phyloP scores from a whole-genome alignment of 176 grass and related monocot species.

The Saccharum spontaneum region DNA sequence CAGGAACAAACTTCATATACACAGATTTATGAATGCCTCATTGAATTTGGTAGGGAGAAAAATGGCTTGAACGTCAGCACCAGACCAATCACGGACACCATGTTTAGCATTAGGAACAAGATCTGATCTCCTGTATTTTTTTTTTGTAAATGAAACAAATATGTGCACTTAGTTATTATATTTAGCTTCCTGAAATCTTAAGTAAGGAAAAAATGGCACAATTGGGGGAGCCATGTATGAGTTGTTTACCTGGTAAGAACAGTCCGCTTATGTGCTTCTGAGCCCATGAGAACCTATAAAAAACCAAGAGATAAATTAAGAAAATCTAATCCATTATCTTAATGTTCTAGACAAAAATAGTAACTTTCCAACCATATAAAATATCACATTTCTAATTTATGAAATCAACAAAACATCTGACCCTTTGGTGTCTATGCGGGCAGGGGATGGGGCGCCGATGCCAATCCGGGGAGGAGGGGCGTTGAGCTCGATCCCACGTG shows the following conservation, averaged over 20 bases:
- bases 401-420: background rate
- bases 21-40: background rate
- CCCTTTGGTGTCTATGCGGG: background rate
- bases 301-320: background rate
- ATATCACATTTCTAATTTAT: background rate
- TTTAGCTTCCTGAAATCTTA: background rate
- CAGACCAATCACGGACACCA: constrained; percentile 47
- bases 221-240: background rate
- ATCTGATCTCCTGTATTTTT: background rate
- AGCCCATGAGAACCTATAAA: constrained; percentile 68
- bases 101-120: constrained; percentile 56
- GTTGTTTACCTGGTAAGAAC: constrained; percentile 48
- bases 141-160: background rate
- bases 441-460: too few relatives aligned
- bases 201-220: background rate
- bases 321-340: background rate
- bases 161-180: background rate
- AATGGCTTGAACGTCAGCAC: constrained; percentile 50
- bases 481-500: too few relatives aligned
- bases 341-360: background rate
- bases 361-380: background rate
- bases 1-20: background rate
- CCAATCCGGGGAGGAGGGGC: too few relatives aligned
- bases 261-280: constrained; percentile 50
- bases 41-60: constrained; percentile 28